Conservation (phyloP, 306 rosid genomes). For the Vigna unguiculata region DNA sequence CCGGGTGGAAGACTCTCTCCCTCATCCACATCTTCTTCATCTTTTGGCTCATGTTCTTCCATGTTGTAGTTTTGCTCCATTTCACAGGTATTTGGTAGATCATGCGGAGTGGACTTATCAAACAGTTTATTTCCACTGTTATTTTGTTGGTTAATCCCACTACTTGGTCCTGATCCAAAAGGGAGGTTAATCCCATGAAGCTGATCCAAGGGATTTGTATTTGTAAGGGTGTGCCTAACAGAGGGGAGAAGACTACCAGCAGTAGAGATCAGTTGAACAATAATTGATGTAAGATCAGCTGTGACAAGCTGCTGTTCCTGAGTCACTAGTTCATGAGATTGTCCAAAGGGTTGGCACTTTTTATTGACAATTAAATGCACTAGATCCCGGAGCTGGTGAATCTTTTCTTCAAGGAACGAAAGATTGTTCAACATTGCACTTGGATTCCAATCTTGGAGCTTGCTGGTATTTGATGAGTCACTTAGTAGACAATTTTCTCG, state of each 20-base stretch:
- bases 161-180: conserved; percentile 50
- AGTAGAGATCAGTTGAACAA: conserved; percentile 88
- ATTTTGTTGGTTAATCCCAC: conserved; percentile 50
- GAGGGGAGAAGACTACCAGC: conserved; percentile 96
- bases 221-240: conserved; percentile 62
- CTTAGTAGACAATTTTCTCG: conserved; percentile 54
- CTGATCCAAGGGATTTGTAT: conserved; percentile 56
- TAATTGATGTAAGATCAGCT: conserved; percentile 89
- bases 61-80: conserved; percentile 59
- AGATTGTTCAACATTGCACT: conserved; percentile 73
- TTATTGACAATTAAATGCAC: conserved; percentile 80
- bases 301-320: conserved; percentile 93
- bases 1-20: conserved; percentile 94
- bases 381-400: conserved; percentile 90
- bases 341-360: conserved; percentile 69
- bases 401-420: conserved; percentile 83
- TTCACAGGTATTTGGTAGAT: conserved; percentile 51
- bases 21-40: conserved; percentile 91
- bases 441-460: conserved; percentile 86
- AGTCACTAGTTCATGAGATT: conserved; percentile 69
- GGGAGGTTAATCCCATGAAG: conserved; percentile 55
- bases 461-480: conserved; percentile 49
- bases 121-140: conserved; percentile 53
- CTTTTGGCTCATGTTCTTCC: conserved; percentile 88
- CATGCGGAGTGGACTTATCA: conserved; percentile 60